phyloP scores from a whole-genome alignment of 768 basidiomycete genomes.

The Exidia glandulosa region DNA sequence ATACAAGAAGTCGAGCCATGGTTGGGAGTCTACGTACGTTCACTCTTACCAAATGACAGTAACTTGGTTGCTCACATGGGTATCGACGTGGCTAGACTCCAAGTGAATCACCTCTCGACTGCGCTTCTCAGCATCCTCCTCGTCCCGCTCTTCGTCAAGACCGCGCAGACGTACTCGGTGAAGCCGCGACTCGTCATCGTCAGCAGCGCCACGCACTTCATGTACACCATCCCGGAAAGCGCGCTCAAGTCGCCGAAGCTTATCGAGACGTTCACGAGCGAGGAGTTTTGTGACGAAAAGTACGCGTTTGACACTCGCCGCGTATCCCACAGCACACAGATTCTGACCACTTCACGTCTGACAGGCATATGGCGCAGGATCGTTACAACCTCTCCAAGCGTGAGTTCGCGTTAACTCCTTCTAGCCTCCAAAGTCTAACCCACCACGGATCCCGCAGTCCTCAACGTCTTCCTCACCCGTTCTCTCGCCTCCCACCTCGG shows the following conservation, averaged over 20 bases:
- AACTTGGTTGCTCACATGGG: neutral
- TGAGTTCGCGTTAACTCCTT: neutral
- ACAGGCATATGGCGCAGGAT: no score
- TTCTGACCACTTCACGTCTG: no score
- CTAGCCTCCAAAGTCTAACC: no score
- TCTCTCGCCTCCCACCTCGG: neutral
- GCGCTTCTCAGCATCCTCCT: constrained; percentile 4
- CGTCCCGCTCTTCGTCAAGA: constrained; percentile 1
- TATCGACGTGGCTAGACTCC: neutral
- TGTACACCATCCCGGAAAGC: neutral
- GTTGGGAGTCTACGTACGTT: constrained; percentile 6
- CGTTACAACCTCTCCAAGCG: no score
- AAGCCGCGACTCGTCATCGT: constrained; percentile 5
- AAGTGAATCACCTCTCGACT: constrained; percentile 7
- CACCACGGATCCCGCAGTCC: neutral
- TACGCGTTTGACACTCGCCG: neutral
- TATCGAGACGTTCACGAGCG: neutral
- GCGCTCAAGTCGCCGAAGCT: neutral
- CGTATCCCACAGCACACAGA: no score
- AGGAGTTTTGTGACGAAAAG: neutral
- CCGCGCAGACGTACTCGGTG: neutral
- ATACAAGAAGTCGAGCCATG: constrained; percentile 1
- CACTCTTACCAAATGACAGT: neutral
- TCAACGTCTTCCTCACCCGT: constrained; percentile 5
- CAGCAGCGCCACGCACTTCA: constrained; percentile 1